phyloP scores from a whole-genome alignment of 306 rosid species.

The Fragaria vesca region DNA sequence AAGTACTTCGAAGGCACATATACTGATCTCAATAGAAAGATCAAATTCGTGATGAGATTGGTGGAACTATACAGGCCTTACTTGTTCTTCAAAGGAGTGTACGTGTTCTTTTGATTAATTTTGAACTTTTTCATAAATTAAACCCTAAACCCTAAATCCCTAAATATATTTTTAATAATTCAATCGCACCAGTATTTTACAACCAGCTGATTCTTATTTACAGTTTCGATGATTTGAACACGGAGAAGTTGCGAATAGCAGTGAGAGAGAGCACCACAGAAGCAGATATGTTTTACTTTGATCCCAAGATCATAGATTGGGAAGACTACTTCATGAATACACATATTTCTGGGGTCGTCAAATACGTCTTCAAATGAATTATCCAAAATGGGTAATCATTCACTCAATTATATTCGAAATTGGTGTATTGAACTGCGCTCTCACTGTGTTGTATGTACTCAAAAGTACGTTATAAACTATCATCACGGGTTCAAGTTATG shows the following conservation, averaged over 20 bases:
- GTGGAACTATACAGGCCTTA: slow-evolving; percentile 77
- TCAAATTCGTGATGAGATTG: slow-evolving; percentile 60
- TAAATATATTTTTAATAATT: not conserved
- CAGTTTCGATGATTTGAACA: slow-evolving; percentile 72
- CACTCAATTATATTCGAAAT: not conserved
- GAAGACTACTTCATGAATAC: slow-evolving; percentile 58
- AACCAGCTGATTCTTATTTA: not conserved
- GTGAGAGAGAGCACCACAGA: slow-evolving; percentile 40
- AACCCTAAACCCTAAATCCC: too few relatives aligned
- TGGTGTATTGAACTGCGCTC: not conserved
- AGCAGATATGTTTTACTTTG: slow-evolving; percentile 57
- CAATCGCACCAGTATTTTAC: not conserved
- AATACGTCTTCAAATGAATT: slow-evolving; percentile 58
- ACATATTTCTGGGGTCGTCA: slow-evolving; percentile 60
- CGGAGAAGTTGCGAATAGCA: slow-evolving; percentile 50
- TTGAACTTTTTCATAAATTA: not conserved
- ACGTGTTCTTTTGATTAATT: slow-evolving; percentile 24
- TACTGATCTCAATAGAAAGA: slow-evolving; percentile 46
- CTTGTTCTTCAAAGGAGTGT: slow-evolving; percentile 78
- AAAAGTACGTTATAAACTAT: not conserved
- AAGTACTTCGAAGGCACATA: slow-evolving; percentile 51
- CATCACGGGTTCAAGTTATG: not conserved
- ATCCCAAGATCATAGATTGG: slow-evolving; percentile 63
- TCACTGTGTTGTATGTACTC: not conserved
- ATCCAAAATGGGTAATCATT: slow-evolving; percentile 7